Base-by-base conservation (phyloP, 305 asterid genomes). In the Fraxinus velutina region DNA sequence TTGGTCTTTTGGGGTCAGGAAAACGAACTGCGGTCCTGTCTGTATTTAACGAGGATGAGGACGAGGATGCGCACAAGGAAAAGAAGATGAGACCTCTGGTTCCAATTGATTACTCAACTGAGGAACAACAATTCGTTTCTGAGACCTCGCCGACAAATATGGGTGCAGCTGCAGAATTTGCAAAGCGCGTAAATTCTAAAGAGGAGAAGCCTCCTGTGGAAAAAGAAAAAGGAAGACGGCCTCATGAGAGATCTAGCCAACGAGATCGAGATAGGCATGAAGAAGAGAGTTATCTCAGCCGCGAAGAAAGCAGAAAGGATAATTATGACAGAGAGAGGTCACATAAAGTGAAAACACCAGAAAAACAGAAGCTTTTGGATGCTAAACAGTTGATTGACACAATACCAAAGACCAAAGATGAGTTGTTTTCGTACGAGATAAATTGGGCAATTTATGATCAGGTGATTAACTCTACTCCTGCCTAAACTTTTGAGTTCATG, bases 31-130 rank as follows among this genome's bases (percentile, higher is more conserved):
- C 97, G 7, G 98, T 96, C 62, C 98, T 97, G 79, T 96, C 99
- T 60, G 93, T 96, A 50, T 96, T 96, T 83, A 83, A 90, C 7
- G 97, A 89, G 82, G 99, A 96, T 68, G 99, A 93, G 88, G 99
- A 93, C 66, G 99, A 94, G 86, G 99, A 96, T 33, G 87, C 90
- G 73, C 98, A 84, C 83, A 96, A 93, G 92, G 98, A 93, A 21
- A 96, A 96, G 93, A 96, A 90, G 91, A 96, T 96, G 99, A 92
- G 97, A 83, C 98, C 98, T 82, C 89, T 96, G 80, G 97, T 96
- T 84, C 99, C 98, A 29, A 95, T 96, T 91, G 99, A 96, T 86
- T 96, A 96, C 87, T 86, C 99, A 85, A 89, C 92, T 42, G 99
- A 96, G 79, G 99, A 94, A 79, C 95, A 90, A 64, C 88, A 84